Conservation (phyloP, 1,284 basidiomycete genomes). For the Cryptococcus sp. region DNA sequence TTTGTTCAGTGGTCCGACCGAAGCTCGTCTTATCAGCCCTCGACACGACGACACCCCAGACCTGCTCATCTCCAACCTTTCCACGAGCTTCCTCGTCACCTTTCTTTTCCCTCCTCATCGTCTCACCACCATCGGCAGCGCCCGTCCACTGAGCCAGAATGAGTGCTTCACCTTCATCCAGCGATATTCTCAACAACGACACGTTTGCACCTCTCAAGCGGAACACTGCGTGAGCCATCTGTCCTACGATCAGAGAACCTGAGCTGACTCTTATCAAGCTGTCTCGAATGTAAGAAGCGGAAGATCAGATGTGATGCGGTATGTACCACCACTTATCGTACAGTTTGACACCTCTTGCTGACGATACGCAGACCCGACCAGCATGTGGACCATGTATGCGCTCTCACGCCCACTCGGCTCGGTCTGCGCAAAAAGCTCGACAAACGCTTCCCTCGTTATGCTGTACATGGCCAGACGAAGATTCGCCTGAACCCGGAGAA, state of each 20-base stretch:
- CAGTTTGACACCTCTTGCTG: not conserved
- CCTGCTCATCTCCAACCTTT: no score
- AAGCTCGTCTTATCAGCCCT: no score
- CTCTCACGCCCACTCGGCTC: conserved; percentile 40
- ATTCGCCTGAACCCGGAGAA: conserved; percentile 2
- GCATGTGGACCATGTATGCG: conserved; percentile 40
- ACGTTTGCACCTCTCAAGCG: conserved; percentile 40
- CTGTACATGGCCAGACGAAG: conserved; percentile 34
- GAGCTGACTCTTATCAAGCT: no score
- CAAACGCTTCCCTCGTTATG: conserved; percentile 19
- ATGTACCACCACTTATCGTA: conserved; percentile 3
- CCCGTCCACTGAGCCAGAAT: no score
- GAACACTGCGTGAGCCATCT: conserved; percentile 31
- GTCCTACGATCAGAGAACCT: no score
- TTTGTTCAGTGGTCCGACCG: no score
- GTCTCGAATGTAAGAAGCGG: conserved; percentile 42
- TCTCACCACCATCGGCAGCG: no score
- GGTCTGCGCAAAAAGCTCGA: conserved; percentile 35
- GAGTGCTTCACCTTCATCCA: conserved; percentile 14
- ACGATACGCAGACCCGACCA: conserved; percentile 21
- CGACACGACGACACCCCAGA: no score
- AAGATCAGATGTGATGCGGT: conserved; percentile 44
- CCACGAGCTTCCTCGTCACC: no score
- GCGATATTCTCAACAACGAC: conserved; percentile 36
- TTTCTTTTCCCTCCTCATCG: no score